Conservation (phyloP, 768 basidiomycete species). For the Xerocomus potaroensis region DNA sequence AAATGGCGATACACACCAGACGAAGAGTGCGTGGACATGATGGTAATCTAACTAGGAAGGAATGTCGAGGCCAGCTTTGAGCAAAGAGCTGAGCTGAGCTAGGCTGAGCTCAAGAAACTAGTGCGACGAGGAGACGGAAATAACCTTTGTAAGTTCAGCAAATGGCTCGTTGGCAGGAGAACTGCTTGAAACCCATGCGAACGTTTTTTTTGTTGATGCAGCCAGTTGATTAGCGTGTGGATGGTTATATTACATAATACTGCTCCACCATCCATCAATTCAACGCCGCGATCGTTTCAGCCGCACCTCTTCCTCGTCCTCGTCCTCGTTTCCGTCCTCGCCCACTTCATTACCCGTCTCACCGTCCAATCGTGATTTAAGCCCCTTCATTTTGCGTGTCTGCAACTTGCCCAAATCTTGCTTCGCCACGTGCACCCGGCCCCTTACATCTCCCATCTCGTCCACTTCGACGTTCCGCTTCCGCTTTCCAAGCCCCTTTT, state of each 20-base stretch:
- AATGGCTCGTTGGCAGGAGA: conserved; percentile 5
- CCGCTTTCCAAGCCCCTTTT: conserved; percentile 86
- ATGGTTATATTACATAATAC: conserved; percentile 21
- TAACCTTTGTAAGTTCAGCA: conserved; percentile 7
- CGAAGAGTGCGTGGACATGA: neutral
- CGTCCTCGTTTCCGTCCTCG: conserved; percentile 11
- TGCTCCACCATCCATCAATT: too few species aligned
- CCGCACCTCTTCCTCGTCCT: conserved; percentile 15
- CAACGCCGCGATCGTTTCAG: conserved; percentile 17
- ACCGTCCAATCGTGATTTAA: conserved; percentile 42
- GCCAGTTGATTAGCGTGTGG: conserved; percentile 10
- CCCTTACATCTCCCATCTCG: conserved; percentile 96
- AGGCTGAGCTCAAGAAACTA: too few species aligned
- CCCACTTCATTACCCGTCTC: neutral
- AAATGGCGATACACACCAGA: neutral
- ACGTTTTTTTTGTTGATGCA: neutral
- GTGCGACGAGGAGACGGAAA: too few species aligned
- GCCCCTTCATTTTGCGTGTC: conserved; percentile 94
- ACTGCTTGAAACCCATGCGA: conserved; percentile 10
- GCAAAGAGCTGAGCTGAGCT: neutral
- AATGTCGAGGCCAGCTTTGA: conserved; percentile 2
- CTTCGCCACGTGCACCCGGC: conserved; percentile 81
- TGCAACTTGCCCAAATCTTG: conserved; percentile 87
- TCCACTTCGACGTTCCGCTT: conserved; percentile 94
- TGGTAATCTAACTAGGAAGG: conserved; percentile 5